Evolutionary conservation across 805 yeast genomes (phyloP), one percentile per base, ranked within the genome.

Genomic region (Starmerella vaccinii): DNA sequence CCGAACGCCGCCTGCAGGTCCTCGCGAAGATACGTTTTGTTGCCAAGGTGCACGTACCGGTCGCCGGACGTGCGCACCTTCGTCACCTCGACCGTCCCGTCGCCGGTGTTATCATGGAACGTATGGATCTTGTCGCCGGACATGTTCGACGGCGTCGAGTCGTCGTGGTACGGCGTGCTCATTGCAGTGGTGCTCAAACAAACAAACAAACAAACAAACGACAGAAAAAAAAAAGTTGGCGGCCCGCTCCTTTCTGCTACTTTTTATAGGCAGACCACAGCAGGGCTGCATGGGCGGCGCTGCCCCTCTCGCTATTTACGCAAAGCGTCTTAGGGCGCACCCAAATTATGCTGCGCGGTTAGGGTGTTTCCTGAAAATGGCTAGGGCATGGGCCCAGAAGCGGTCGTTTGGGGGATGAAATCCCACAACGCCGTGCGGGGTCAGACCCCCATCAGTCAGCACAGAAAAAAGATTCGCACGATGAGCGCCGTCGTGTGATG

Each of bases 1-100:
- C 82, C 86, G 61, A 80, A 80, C 1, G 85, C 87, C 33, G 70
- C 71, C 58, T 77, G 63, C 54, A 82, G 74, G 22, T 71, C 71
- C 43, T 76, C 72, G 47, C 71, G 70, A 63, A 77, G 70, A 16
- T 69, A 68, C 22, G 61, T 64, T 43, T 66, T 60, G 4, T 73
- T 74, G 35, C 59, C 59, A n/a, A 72, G 58, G 49, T 67, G 69
- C 41, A 72, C 59, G 41, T 62, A 59, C 47, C n/a, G 46, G 47
- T 46, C 52, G 15, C 60, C 61, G 10, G 57, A 53, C 9, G 58
- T 55, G 27, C 22, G 24, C 29, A 56, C 47, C 5, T 46, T 49
- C 19, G 42, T 19, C 38, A 54, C 44, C 38, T 47, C 29, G 7
- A 35, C 15, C 27, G 13, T 12, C n/a, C 32, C 45, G 21, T 37